Conservation (phyloP, 371 early-diverging fungal genomes). For the Mucor indicus region DNA sequence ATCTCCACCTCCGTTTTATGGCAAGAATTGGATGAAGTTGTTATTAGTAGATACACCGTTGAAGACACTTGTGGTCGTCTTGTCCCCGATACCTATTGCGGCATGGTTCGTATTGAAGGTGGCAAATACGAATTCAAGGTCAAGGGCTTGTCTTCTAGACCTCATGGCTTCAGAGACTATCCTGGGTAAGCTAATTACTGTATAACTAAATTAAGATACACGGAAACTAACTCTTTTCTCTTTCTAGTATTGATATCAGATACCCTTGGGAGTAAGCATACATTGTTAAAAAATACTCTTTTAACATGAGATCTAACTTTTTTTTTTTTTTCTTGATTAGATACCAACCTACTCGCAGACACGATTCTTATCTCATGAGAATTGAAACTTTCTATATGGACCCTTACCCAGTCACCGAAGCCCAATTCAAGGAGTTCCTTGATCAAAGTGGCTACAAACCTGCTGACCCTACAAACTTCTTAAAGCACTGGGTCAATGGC, state of each 20-base stretch:
- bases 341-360: conserved; percentile 17
- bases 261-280: conserved; percentile 39
- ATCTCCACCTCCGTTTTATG: conserved; percentile 20
- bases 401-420: conserved; percentile 26
- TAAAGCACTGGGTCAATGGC: conserved; percentile 27
- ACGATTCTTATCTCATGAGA: conserved; percentile 19
- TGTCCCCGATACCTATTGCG: conserved; percentile 12
- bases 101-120: conserved; percentile 31
- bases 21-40: conserved; percentile 27
- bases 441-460: conserved; percentile 24
- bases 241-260: conserved; percentile 20
- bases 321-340: too few relatives aligned
- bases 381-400: conserved; percentile 29
- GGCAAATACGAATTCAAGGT: conserved; percentile 18
- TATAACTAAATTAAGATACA: too few relatives aligned
- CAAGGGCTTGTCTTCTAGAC: conserved; percentile 13
- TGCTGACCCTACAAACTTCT: conserved; percentile 24
- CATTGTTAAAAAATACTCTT: too few relatives aligned
- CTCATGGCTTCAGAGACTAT: conserved; percentile 5
- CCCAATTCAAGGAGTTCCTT: conserved; percentile 24
- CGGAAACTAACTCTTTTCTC: too few relatives aligned
- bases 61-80: too few relatives aligned
- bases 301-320: too few relatives aligned
- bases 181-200: conserved; percentile 14
- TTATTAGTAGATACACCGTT: conserved; percentile 8